Percentiles rank a stretch among this genome's conserved stretches.
Evolutionary conservation across 169 alveolate species (phyloP).

Genomic region (Plasmodium coatneyi): DNA sequence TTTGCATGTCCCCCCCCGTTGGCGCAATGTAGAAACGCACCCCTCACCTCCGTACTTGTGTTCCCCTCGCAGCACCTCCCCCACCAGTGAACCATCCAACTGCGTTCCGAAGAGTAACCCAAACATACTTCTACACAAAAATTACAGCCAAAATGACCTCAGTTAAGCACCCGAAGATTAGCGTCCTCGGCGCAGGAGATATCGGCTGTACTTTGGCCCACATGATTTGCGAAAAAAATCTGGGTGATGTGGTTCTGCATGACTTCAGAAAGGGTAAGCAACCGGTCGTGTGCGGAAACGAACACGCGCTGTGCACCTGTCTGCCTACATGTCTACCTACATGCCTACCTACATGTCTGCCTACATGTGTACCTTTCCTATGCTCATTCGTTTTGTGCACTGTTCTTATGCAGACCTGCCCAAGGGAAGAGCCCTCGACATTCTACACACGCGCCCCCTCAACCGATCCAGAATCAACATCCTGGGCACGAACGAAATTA

Average conservation of each 20-base stretch:
- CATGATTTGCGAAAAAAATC: constrained; percentile 80
- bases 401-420: constrained; percentile 76
- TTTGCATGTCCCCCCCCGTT: background rate
- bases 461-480: constrained; percentile 80
- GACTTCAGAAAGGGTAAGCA: constrained; percentile 80
- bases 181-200: constrained; percentile 86
- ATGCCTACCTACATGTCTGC: too few species aligned
- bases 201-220: constrained; percentile 84
- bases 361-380: background rate
- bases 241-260: constrained; percentile 83
- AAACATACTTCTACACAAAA: background rate
- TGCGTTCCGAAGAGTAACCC: background rate
- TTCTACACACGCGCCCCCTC: constrained; percentile 81
- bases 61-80: background rate
- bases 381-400: constrained; percentile 73
- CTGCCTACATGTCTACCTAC: too few species aligned
- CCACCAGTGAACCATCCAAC: background rate
- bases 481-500: constrained; percentile 82
- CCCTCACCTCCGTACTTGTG: background rate
- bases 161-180: constrained; percentile 81
- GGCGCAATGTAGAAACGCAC: background rate
- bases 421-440: constrained; percentile 86
- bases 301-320: background rate
- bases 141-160: constrained; percentile 38
- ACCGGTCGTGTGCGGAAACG: background rate